These are phyloP conservation scores for Diutina neorugosa DNA, from an alignment of 1,139 yeast species.

Conservation along the genomic window DNA sequence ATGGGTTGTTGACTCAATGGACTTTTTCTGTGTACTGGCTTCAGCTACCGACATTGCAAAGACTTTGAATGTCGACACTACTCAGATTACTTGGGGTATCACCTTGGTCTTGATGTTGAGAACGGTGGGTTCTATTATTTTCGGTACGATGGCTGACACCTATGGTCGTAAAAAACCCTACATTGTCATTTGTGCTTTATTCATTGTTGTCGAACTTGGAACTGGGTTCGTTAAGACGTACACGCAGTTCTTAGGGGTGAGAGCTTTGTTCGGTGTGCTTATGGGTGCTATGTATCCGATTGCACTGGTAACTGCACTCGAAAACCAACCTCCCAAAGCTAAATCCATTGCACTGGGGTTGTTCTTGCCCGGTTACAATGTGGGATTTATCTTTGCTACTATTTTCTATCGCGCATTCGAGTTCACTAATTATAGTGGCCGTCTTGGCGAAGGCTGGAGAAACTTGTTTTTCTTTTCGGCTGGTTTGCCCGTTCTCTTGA, in stretches of 20 bases:
- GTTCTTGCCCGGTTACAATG: conserved; percentile 63
- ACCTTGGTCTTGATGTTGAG: conserved; percentile 71
- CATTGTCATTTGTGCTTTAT: conserved; percentile 37
- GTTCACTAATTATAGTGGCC: not conserved
- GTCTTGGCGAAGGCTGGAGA: conserved; percentile 44
- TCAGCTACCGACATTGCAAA: conserved; percentile 45
- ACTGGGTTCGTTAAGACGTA: conserved; percentile 61
- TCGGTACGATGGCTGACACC: conserved; percentile 55
- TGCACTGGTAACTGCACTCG: conserved; percentile 45
- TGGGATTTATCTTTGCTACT: conserved; percentile 56
- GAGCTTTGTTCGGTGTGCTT: conserved; percentile 58
- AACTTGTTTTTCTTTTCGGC: conserved; percentile 73
- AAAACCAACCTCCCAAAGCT: conserved; percentile 34
- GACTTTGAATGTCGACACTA: conserved; percentile 35
- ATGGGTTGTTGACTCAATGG: conserved; percentile 77
- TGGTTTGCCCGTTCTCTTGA: conserved; percentile 49
- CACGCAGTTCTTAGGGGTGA: conserved; percentile 52
- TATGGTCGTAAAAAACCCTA: conserved; percentile 69
- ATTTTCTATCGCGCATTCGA: conserved; percentile 48
- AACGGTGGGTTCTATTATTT: conserved; percentile 64
- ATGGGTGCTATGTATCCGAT: conserved; percentile 66
- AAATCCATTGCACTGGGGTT: conserved; percentile 55
- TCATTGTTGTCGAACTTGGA: conserved; percentile 53
- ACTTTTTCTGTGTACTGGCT: conserved; percentile 59
- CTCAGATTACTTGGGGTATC: conserved; percentile 66